phyloP scores from a whole-genome alignment of 768 basidiomycete genomes.

The Rhizopogon vesiculosus region DNA sequence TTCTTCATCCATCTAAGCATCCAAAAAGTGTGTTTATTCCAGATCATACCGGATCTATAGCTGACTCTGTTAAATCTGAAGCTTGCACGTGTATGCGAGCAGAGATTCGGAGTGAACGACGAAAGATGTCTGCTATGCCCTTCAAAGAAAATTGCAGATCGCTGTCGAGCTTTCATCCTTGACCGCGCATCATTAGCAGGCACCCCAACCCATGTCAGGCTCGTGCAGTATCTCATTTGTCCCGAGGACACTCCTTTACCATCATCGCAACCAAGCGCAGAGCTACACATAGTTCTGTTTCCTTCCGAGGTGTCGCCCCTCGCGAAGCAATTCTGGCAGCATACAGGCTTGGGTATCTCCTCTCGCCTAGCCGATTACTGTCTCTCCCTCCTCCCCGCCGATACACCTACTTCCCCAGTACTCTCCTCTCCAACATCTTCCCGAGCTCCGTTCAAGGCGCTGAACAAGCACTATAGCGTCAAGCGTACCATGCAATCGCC shows the following conservation, averaged over 20 bases:
- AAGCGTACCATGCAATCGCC: slow-evolving; percentile 12
- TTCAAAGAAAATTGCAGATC: slow-evolving; percentile 63
- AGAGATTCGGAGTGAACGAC: slow-evolving; percentile 66
- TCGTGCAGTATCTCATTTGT: slow-evolving; percentile 69
- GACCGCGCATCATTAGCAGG: slow-evolving; percentile 40
- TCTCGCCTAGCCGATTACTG: slow-evolving; percentile 84
- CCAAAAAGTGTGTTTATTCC: slow-evolving; percentile 54
- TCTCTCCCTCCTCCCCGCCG: slow-evolving; percentile 56
- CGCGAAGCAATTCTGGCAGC: slow-evolving; percentile 96
- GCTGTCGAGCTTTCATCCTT: slow-evolving; percentile 72
- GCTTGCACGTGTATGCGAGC: slow-evolving; percentile 75
- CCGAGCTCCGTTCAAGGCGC: slow-evolving; percentile 36
- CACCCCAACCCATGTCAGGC: slow-evolving; percentile 43
- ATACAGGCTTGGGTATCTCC: slow-evolving; percentile 85
- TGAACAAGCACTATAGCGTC: slow-evolving; percentile 56
- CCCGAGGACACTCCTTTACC: slow-evolving; percentile 41
- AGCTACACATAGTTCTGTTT: slow-evolving; percentile 83
- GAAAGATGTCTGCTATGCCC: slow-evolving; percentile 83
- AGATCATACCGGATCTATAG: background rate
- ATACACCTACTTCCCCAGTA: slow-evolving; percentile 24
- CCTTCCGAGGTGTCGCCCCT: slow-evolving; percentile 51
- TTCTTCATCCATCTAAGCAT: slow-evolving; percentile 91
- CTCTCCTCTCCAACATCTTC: slow-evolving; percentile 11
- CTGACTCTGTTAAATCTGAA: slow-evolving; percentile 25
- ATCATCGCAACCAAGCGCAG: slow-evolving; percentile 23